Percentiles rank a stretch among this genome's conserved stretches.
Evolutionary conservation across 805 yeast species (phyloP).

Genomic region (Candida arabinofermentans): DNA sequence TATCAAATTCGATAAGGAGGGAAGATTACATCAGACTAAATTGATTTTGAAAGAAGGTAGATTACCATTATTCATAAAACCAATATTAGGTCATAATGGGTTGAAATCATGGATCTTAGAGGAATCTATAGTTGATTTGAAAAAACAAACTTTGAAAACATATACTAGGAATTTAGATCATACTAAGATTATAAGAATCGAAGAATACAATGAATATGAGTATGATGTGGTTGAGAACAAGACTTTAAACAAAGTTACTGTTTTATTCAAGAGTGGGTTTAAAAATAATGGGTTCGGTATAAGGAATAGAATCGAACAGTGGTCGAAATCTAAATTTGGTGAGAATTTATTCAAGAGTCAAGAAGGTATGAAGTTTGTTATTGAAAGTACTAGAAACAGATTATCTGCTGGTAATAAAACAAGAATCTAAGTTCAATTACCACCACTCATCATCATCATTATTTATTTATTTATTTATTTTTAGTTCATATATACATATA

Average conservation of each 20-base stretch:
- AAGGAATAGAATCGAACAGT: slow-evolving; percentile 70
- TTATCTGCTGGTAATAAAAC: slow-evolving; percentile 7
- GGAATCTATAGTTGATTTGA: slow-evolving; percentile 67
- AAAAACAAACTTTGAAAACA: slow-evolving; percentile 47
- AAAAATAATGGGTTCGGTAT: slow-evolving; percentile 49
- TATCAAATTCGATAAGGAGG: slow-evolving; percentile 52
- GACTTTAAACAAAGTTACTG: slow-evolving; percentile 48
- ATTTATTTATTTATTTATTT: background rate
- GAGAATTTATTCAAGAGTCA: slow-evolving; percentile 64
- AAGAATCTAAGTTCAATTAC: background rate
- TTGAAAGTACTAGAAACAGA: slow-evolving; percentile 41
- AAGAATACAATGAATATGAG: slow-evolving; percentile 64
- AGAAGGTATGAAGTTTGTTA: slow-evolving; percentile 72
- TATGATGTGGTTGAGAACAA: slow-evolving; percentile 22
- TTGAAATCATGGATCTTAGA: slow-evolving; percentile 77
- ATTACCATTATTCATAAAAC: slow-evolving; percentile 74
- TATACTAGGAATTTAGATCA: slow-evolving; percentile 86
- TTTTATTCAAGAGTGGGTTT: slow-evolving; percentile 69
- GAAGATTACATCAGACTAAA: slow-evolving; percentile 67
- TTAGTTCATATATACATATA: background rate
- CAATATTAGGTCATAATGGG: slow-evolving; percentile 64
- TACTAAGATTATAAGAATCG: slow-evolving; percentile 68
- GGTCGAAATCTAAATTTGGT: slow-evolving; percentile 71
- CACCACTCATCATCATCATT: background rate
- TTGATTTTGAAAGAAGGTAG: slow-evolving; percentile 75